Conservation (phyloP, 805 yeast species). For the Pichia gijzeniarum region DNA sequence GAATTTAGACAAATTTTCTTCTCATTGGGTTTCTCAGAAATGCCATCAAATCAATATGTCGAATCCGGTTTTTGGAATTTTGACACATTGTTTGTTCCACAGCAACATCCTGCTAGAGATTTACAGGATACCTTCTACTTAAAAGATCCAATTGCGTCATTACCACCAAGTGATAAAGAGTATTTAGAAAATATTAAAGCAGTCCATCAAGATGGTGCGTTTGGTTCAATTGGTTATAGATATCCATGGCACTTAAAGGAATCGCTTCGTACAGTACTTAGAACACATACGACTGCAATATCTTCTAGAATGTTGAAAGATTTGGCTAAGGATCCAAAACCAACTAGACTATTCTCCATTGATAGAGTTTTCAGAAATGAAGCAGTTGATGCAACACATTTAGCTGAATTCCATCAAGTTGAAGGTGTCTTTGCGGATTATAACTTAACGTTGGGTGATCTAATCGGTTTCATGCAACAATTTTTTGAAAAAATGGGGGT, state of each 20-base stretch:
- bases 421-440: constrained; percentile 99
- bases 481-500: constrained; percentile 98
- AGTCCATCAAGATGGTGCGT: constrained; percentile 87
- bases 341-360: constrained; percentile 87
- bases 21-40: constrained; percentile 96
- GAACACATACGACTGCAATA: constrained; percentile 97
- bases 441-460: constrained; percentile 88
- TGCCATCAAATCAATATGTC: constrained; percentile 98
- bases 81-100: constrained; percentile 94
- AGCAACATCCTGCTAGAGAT: constrained; percentile 99
- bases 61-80: constrained; percentile 99
- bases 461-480: constrained; percentile 97
- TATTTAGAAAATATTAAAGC: constrained; percentile 73
- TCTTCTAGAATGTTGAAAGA: constrained; percentile 83
- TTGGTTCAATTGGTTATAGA: constrained; percentile 95
- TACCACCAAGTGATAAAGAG: constrained; percentile 71
- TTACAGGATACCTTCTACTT: constrained; percentile 97
- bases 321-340: constrained; percentile 82
- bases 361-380: constrained; percentile 99
- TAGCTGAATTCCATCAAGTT: constrained; percentile 98
- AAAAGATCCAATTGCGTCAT: constrained; percentile 83
- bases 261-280: constrained; percentile 81
- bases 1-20: constrained; percentile 97
- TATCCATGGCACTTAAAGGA: constrained; percentile 95
- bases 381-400: constrained; percentile 98